Evolutionary conservation across 257 asterid species (phyloP).

Genomic region (Linderniella brevidens): DNA sequence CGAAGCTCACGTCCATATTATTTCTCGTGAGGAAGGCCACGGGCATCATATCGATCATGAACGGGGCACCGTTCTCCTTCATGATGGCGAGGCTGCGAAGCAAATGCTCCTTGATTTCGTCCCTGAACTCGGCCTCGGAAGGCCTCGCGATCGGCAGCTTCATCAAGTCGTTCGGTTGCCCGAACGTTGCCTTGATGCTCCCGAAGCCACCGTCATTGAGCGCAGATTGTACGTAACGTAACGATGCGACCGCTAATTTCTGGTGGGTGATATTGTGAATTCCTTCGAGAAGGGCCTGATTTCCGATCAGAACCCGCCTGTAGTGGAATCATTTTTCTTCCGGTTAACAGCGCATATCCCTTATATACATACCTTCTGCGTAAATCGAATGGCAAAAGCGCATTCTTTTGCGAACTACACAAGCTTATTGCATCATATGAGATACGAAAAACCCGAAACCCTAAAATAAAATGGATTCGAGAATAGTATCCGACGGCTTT

Average conservation of each 20-base stretch:
- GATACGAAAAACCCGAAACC: too few relatives aligned
- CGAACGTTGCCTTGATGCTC: conserved; percentile 6
- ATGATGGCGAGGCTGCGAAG: not conserved
- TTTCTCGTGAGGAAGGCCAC: fast-evolving
- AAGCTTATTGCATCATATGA: too few relatives aligned
- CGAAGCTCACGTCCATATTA: conserved; percentile 8
- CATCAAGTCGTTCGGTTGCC: not conserved
- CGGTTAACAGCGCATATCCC: too few relatives aligned
- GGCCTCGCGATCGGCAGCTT: conserved; percentile 13
- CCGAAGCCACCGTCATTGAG: conserved; percentile 5
- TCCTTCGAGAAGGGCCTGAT: too few relatives aligned
- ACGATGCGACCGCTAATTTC: not conserved
- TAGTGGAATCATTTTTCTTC: too few relatives aligned
- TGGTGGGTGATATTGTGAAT: too few relatives aligned
- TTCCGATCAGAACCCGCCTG: too few relatives aligned
- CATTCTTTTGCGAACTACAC: too few relatives aligned
- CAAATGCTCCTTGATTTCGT: conserved; percentile 12
- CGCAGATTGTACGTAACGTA: conserved; percentile 4
- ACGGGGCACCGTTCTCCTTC: conserved; percentile 8
- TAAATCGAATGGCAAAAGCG: too few relatives aligned
- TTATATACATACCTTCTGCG: too few relatives aligned
- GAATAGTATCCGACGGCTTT: too few relatives aligned
- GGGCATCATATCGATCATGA: conserved; percentile 11
- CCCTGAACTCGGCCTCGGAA: conserved; percentile 22
- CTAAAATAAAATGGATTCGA: too few relatives aligned